phyloP scores from a whole-genome alignment of 2,329 filamentous ascomycete genomes.

The Exophiala dermatitidis region DNA sequence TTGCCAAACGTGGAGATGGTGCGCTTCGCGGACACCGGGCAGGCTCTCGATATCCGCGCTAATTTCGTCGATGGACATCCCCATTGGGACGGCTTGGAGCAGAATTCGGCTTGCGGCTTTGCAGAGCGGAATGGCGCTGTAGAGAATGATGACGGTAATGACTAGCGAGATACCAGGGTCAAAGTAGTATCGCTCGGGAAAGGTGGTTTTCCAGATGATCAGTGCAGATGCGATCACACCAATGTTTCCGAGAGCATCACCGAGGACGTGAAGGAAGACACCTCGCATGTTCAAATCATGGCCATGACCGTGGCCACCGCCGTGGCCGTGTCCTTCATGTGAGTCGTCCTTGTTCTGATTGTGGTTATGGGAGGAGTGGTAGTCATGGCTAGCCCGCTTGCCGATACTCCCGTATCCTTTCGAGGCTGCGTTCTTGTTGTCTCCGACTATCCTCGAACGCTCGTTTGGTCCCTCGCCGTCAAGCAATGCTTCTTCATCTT shows the following conservation, averaged over 20 bases:
- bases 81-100: slow-evolving; percentile 84
- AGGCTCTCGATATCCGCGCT: slow-evolving; percentile 82
- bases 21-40: slow-evolving; percentile 79
- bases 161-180: slow-evolving; percentile 89
- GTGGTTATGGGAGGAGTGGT: slow-evolving; percentile 72
- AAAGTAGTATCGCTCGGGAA: slow-evolving; percentile 73
- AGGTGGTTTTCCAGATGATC: slow-evolving; percentile 84
- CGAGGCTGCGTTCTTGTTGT: slow-evolving; percentile 25
- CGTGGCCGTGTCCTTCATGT: slow-evolving; percentile 38
- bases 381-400: slow-evolving; percentile 29
- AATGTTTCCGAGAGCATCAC: slow-evolving; percentile 43
- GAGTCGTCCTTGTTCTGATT: slow-evolving; percentile 59
- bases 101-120: slow-evolving; percentile 64
- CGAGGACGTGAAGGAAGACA: slow-evolving; percentile 57
- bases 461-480: slow-evolving; percentile 32
- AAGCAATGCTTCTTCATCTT: slow-evolving; percentile 27
- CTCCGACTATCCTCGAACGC: slow-evolving; percentile 17
- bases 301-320: slow-evolving; percentile 63
- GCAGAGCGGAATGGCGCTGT: slow-evolving; percentile 45
- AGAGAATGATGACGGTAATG: slow-evolving; percentile 71
- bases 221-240: slow-evolving; percentile 57
- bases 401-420: slow-evolving; percentile 23
- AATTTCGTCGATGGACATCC: slow-evolving; percentile 82
- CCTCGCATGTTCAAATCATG: slow-evolving; percentile 94
- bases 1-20: slow-evolving; percentile 97